Base-by-base conservation (phyloP, 73 alveolate species). In the Blepharisma japonicum region DNA sequence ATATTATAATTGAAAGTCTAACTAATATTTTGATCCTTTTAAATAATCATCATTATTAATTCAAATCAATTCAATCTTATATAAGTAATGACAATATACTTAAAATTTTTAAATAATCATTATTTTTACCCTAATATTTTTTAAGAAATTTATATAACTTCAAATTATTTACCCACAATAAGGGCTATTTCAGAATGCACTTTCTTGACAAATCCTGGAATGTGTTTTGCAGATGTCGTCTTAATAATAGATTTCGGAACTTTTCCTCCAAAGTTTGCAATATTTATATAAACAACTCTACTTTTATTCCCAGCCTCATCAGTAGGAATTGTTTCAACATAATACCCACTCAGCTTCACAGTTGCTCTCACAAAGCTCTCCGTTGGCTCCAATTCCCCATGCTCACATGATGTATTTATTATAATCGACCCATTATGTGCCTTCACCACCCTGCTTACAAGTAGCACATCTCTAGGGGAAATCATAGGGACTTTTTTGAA, bases 391-490 rank as follows among this genome's bases (percentile, higher is more conserved):
- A 61, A n/a, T 14, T 14, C 14, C 18, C 18, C 14, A 14, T n/a
- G 23, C n/a, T 61, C 18, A 20, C 14, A 14, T 61, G 74, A 61
- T 1, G 74, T 61, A 25, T 39, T 61, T 20, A 61, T 25, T 14
- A 14, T 39, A 18, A 61, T 48, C 74, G 47, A 61, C 14, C 47
- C 74, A 18, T 25, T 39, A 14, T 2, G 47, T 18, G 23, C 18
- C 14, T 61, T n/a, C 23, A 61, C 39, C 5, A 14, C 47, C 47
- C 23, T n/a, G 74, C 74, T 25, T 5, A 61, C 74, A 61, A 61
- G 39, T 11, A 61, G 47, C 14, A 61, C 74, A 61, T 61, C 74
- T 14, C 74, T n/a, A 61, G 74, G 74, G 5, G 74, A n/a, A n/a
- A 61, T 61, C 39, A 39, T 61, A 9, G 23, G 47, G 74, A 61